A percentile compares a stretch with the other conserved stretches of the same genome.
Evolutionary conservation across 1,139 yeast species (phyloP).

Genomic region (Yamadazyma taylorii): DNA sequence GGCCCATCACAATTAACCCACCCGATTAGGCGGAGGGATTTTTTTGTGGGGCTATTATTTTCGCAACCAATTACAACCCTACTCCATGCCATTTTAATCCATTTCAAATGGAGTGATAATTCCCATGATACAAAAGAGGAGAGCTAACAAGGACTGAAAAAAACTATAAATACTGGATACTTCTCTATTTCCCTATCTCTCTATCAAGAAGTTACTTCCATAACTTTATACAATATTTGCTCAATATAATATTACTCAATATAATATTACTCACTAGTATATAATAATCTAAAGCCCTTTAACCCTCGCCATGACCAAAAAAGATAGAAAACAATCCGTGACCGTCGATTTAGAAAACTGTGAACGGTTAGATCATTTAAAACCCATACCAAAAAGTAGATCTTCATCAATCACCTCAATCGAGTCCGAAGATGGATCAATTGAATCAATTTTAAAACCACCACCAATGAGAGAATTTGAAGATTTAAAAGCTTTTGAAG

Average conservation of each 20-base stretch:
- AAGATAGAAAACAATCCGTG: conserved; percentile 24
- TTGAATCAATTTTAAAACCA: conserved; percentile 34
- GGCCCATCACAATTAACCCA: neutral
- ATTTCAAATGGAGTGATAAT: neutral
- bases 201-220: too few species aligned
- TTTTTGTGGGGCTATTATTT: conserved; percentile 1
- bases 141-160: neutral
- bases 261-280: neutral
- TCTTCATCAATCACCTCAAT: conserved; percentile 31
- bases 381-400: conserved; percentile 39
- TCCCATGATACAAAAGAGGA: too few species aligned
- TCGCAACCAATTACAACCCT: neutral
- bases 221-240: too few species aligned
- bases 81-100: neutral
- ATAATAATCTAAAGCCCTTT: neutral
- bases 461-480: conserved; percentile 57
- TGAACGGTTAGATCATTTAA: conserved; percentile 40
- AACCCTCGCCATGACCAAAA: conserved; percentile 19
- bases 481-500: conserved; percentile 61
- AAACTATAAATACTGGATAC: conserved; percentile 1
- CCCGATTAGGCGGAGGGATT: neutral
- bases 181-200: too few species aligned
- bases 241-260: too few species aligned
- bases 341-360: conserved; percentile 38
- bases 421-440: conserved; percentile 36